Evolutionary conservation across 352 stramenopile genomes (phyloP).

Genomic region (Pythium graminicola): DNA sequence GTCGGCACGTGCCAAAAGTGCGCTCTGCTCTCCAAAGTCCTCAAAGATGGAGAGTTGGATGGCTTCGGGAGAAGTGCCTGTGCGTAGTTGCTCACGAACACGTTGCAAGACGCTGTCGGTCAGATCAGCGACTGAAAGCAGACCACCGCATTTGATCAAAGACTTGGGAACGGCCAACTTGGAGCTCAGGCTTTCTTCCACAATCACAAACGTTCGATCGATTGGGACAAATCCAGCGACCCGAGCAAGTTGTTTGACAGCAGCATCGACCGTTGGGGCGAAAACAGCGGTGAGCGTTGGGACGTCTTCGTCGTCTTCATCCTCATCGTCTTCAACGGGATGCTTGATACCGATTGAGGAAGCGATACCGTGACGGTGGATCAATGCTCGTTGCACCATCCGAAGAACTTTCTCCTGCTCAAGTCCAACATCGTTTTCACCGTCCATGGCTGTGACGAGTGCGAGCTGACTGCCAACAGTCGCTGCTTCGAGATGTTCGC

Average conservation of each 20-base stretch:
- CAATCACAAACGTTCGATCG: conserved; percentile 11
- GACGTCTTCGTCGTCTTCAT: not conserved
- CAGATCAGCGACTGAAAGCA: conserved; percentile 45
- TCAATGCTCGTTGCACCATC: conserved; percentile 7
- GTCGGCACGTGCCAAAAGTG: conserved; percentile 32
- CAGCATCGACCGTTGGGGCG: conserved; percentile 2
- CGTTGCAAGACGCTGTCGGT: conserved; percentile 45
- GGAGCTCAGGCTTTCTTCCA: conserved; percentile 11
- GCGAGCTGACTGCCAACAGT: not conserved
- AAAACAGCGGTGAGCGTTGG: conserved; percentile 4
- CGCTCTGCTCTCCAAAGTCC: conserved; percentile 36
- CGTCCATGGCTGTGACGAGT: not conserved
- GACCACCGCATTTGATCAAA: conserved; percentile 1
- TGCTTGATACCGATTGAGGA: not conserved
- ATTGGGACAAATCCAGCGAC: conserved; percentile 3
- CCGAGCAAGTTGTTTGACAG: not conserved
- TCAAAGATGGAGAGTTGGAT: conserved; percentile 35
- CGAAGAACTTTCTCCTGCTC: conserved; percentile 1
- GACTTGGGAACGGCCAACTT: not conserved
- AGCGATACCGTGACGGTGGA: conserved; percentile 12
- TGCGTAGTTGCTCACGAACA: conserved; percentile 41
- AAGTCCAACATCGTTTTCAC: not conserved
- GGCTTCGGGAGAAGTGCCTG: conserved; percentile 10
- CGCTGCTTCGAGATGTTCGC: conserved; percentile 1
- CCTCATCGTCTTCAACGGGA: not conserved